Percentiles rank a stretch among this genome's conserved stretches.
These are phyloP conservation scores for Aureococcus anophagefferens DNA, from an alignment of 108 stramenopile species.

Conservation along the genomic window DNA sequence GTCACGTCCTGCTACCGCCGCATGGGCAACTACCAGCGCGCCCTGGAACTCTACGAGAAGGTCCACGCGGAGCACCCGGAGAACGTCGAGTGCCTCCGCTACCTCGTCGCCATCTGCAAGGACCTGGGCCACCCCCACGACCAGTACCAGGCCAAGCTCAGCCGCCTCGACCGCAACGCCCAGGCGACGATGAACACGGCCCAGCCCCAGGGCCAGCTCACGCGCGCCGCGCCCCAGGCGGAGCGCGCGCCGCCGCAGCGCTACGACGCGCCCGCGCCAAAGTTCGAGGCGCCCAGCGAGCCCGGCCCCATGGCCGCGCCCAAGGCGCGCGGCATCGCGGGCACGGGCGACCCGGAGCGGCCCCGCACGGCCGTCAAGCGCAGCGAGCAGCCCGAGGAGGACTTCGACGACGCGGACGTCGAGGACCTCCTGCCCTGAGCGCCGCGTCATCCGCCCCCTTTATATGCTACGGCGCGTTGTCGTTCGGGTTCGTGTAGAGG, in stretches of 20 bases:
- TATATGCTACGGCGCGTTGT: too few relatives aligned
- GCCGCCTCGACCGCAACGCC: conserved; percentile 22
- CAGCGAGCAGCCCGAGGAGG: conserved; percentile 15
- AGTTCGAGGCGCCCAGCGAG: conserved; percentile 6
- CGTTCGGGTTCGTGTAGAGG: too few relatives aligned
- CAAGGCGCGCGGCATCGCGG: background rate
- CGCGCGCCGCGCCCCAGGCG: background rate
- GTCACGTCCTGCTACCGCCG: conserved; percentile 63
- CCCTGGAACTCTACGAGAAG: conserved; percentile 58
- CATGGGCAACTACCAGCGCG: conserved; percentile 47
- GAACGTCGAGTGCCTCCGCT: conserved; percentile 59
- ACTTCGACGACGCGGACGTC: conserved; percentile 31
- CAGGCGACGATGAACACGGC: background rate
- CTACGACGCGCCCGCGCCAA: background rate
- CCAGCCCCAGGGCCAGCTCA: background rate
- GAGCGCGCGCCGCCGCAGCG: background rate
- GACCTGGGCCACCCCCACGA: conserved; percentile 40
- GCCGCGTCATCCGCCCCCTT: too few relatives aligned
- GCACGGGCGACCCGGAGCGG: background rate
- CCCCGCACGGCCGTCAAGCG: conserved; percentile 5
- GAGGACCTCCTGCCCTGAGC: conserved; percentile 23
- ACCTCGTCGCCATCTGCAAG: conserved; percentile 48
- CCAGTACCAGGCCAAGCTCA: conserved; percentile 47
- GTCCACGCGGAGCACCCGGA: conserved; percentile 61
- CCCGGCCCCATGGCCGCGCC: background rate